These are phyloP conservation scores for Plectosphaerella plurivora DNA, from an alignment of 2,329 filamentous ascomycete genomes.

Conservation along the genomic window DNA sequence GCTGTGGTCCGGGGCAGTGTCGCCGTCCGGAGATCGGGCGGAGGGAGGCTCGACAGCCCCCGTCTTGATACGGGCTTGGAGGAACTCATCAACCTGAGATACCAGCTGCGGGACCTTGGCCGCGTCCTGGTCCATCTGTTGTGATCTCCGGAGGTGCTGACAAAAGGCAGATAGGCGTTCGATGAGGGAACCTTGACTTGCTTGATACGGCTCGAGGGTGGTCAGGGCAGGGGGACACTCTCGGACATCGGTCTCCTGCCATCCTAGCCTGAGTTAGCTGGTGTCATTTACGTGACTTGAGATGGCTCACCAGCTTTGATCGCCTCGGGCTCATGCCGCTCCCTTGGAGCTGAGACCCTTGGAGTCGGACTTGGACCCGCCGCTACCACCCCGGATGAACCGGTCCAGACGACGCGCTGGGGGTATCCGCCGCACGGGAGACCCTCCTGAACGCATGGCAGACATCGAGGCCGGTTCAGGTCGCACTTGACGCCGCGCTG, in stretches of 20 bases:
- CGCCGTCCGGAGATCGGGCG: background rate
- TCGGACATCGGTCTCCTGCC: background rate
- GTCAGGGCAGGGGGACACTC: background rate
- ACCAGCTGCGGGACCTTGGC: conserved; percentile 14
- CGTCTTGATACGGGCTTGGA: conserved; percentile 13
- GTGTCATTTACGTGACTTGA: background rate
- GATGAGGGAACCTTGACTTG: background rate
- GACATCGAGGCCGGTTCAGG: conserved; percentile 3
- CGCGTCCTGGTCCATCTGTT: background rate
- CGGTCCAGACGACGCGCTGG: conserved; percentile 24
- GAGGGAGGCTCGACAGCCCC: background rate
- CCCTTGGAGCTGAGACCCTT: background rate
- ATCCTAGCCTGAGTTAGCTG: background rate
- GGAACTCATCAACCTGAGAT: conserved; percentile 18
- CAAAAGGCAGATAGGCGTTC: background rate
- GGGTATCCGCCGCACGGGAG: conserved; percentile 24
- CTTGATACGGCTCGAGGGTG: too few relatives aligned
- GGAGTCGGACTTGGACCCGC: conserved; percentile 11
- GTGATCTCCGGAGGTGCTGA: background rate
- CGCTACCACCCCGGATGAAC: background rate
- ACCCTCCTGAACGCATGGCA: conserved; percentile 16
- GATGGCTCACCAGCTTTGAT: background rate
- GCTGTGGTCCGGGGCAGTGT: background rate
- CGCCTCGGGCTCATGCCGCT: background rate
- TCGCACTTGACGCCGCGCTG: conserved; percentile 11